Percentiles rank a stretch among this genome's conserved stretches.
Evolutionary conservation across 148 eudicot species (phyloP).

Genomic region (Cornus kousa): DNA sequence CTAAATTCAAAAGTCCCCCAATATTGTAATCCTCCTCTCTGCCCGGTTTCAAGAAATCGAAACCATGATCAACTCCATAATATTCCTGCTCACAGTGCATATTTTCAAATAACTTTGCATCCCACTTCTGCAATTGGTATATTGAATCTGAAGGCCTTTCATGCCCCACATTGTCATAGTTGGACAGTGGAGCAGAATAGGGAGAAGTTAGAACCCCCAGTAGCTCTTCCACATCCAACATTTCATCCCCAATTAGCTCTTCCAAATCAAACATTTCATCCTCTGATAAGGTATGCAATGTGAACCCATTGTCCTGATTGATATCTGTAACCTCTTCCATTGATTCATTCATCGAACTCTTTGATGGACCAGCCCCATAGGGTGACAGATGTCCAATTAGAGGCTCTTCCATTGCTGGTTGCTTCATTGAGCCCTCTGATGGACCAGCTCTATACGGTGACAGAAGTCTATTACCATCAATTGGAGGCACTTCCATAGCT

Average conservation of each 20-base stretch:
- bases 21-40: constrained; percentile 40
- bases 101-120: constrained; percentile 10
- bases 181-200: neutral
- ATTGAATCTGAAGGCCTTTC: constrained; percentile 18
- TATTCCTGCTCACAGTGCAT: constrained; percentile 8
- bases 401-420: too few relatives aligned
- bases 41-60: constrained; percentile 49
- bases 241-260: too few relatives aligned
- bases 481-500: too few relatives aligned
- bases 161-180: neutral
- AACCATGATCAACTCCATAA: constrained; percentile 20
- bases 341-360: too few relatives aligned
- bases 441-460: too few relatives aligned
- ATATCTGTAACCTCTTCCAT: neutral
- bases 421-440: too few relatives aligned
- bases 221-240: constrained; percentile 54
- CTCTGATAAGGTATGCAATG: constrained; percentile 8
- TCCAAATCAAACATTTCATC: constrained; percentile 38
- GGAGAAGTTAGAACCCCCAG: constrained; percentile 36
- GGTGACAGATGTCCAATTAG: too few relatives aligned
- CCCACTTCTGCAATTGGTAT: constrained; percentile 12
- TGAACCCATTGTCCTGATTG: neutral
- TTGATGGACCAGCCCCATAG: too few relatives aligned
- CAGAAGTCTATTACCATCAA: too few relatives aligned
- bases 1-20: constrained; percentile 24